Evolutionary conservation across 1,284 basidiomycete species (phyloP).

Genomic region (Ceratobasidium papillatum): DNA sequence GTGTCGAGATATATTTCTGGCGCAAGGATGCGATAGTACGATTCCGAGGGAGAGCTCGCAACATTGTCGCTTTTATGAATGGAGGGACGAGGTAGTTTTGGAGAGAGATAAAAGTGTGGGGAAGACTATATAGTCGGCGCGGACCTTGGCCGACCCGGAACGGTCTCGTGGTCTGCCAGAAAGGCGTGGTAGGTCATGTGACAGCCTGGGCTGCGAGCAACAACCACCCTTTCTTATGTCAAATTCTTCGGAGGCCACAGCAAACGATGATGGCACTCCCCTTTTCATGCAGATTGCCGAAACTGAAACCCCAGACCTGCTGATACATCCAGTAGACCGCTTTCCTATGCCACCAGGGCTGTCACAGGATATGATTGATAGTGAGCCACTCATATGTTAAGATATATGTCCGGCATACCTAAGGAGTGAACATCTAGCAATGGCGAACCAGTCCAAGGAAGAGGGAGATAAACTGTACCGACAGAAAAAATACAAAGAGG

Average conservation of each 20-base stretch:
- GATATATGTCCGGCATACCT: too few species aligned
- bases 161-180: slow-evolving; percentile 25
- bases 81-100: slow-evolving; percentile 1
- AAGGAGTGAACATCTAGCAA: not conserved
- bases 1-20: slow-evolving; percentile 48
- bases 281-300: not conserved
- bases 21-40: slow-evolving; percentile 2
- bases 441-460: not conserved
- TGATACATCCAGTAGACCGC: not conserved
- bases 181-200: not conserved
- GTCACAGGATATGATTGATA: not conserved
- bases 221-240: not conserved
- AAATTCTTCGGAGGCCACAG: not conserved
- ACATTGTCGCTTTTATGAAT: slow-evolving; percentile 4
- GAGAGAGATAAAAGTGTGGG: slow-evolving; percentile 4
- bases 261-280: not conserved
- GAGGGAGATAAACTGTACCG: not conserved
- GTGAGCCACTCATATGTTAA: not conserved
- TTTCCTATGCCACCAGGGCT: not conserved
- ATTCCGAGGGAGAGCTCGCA: slow-evolving; percentile 25
- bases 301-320: not conserved
- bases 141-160: slow-evolving; percentile 28
- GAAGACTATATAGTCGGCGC: slow-evolving; percentile 24
- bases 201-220: not conserved
- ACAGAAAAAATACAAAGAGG: not conserved